Evolutionary conservation across 2,329 filamentous ascomycete genomes (phyloP).

Genomic region (Exophiala sp.): DNA sequence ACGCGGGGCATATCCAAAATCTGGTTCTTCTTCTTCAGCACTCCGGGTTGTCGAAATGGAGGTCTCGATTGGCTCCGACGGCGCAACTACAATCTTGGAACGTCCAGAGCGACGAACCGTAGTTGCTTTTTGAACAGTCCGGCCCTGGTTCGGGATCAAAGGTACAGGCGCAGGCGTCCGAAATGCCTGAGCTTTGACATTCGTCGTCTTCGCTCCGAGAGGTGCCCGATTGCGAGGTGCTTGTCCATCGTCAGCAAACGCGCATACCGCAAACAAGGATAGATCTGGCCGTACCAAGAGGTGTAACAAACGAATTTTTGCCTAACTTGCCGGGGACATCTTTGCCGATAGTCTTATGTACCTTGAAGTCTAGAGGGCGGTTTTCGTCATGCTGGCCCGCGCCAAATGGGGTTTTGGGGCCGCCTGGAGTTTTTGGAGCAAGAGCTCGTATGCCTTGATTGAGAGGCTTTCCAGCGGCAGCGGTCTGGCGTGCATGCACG

Average conservation of each 20-base stretch:
- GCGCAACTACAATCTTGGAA: slow-evolving; percentile 45
- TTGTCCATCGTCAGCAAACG: slow-evolving; percentile 31
- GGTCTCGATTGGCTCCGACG: slow-evolving; percentile 37
- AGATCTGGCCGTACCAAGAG: slow-evolving; percentile 58
- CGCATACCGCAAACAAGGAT: background rate
- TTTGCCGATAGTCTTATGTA: slow-evolving; percentile 55
- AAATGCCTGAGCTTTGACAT: slow-evolving; percentile 69
- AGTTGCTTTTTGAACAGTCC: slow-evolving; percentile 55
- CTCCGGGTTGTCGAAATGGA: slow-evolving; percentile 30
- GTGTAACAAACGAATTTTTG: slow-evolving; percentile 68
- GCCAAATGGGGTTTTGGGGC: slow-evolving; percentile 76
- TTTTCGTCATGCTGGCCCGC: slow-evolving; percentile 81
- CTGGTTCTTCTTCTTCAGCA: slow-evolving; percentile 57
- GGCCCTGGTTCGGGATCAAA: slow-evolving; percentile 55
- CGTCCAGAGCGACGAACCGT: slow-evolving; percentile 57
- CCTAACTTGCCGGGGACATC: slow-evolving; percentile 48
- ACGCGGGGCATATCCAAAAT: slow-evolving; percentile 86
- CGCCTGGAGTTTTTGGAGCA: slow-evolving; percentile 71
- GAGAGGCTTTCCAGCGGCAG: slow-evolving; percentile 63
- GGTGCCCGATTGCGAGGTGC: slow-evolving; percentile 68
- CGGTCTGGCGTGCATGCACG: slow-evolving; percentile 66
- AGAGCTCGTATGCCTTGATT: slow-evolving; percentile 59
- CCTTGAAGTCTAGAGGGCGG: slow-evolving; percentile 52
- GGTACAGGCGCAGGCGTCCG: slow-evolving; percentile 61
- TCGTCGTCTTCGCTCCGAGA: slow-evolving; percentile 91